These are phyloP conservation scores for Amylocarpus encephaloides DNA, from an alignment of 2,329 filamentous ascomycete species.

Conservation along the genomic window DNA sequence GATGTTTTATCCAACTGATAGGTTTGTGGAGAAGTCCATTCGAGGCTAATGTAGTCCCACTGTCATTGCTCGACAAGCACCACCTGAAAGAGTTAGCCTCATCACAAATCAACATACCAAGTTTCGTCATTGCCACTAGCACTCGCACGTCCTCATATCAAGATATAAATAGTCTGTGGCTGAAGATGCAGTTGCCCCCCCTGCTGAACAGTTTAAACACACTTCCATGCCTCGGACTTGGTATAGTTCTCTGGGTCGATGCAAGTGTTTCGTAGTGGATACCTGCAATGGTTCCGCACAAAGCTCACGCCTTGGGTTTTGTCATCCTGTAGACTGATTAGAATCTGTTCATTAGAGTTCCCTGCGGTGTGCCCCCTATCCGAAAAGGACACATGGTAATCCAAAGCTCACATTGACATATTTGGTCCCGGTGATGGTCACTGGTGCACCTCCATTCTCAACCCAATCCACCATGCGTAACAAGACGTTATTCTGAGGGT, in stretches of 20 bases:
- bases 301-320: conserved; percentile 15
- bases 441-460: conserved; percentile 36
- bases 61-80: too few relatives aligned
- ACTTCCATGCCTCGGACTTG: conserved; percentile 15
- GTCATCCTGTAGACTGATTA: conserved; percentile 16
- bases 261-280: conserved; percentile 19
- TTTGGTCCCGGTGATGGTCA: conserved; percentile 19
- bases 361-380: too few relatives aligned
- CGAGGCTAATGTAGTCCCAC: too few relatives aligned
- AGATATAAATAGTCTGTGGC: background rate
- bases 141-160: background rate
- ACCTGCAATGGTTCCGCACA: conserved; percentile 23
- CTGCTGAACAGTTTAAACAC: conserved; percentile 3
- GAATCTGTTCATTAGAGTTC: too few relatives aligned
- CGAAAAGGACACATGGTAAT: background rate
- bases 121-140: too few relatives aligned
- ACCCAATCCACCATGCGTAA: conserved; percentile 44
- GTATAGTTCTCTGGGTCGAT: conserved; percentile 13
- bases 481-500: conserved; percentile 40
- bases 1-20: too few relatives aligned
- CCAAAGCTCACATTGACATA: conserved; percentile 17
- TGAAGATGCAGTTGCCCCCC: background rate
- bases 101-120: too few relatives aligned
- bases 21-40: too few relatives aligned
- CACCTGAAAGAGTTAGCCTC: too few relatives aligned